phyloP scores from a whole-genome alignment of 306 rosid species.

The Phaseolus lunatus region DNA sequence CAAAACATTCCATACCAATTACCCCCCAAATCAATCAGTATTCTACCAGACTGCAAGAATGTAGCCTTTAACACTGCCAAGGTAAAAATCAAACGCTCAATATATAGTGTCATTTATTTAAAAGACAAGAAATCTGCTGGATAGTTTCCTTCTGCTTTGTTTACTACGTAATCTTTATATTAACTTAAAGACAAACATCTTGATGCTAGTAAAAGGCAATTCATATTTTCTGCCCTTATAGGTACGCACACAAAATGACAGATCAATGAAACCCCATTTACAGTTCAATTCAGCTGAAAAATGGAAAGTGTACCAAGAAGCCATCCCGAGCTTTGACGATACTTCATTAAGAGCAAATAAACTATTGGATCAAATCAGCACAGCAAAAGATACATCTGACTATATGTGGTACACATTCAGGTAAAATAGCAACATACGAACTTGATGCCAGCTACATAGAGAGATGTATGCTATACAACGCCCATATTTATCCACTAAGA shows the following conservation, averaged over 20 bases:
- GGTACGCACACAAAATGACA: conserved; percentile 43
- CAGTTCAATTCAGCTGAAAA: conserved; percentile 43
- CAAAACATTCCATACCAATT: conserved; percentile 40
- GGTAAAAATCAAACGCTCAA: conserved; percentile 48
- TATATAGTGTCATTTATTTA: neutral
- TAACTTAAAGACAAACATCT: conserved; percentile 2
- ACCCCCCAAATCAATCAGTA: conserved; percentile 55
- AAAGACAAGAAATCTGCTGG: neutral
- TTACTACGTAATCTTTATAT: neutral
- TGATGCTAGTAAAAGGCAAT: neutral
- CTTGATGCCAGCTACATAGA: neutral
- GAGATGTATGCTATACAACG: conserved; percentile 1
- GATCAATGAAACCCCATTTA: conserved; percentile 45
- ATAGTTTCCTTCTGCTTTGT: too few species aligned
- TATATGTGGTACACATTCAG: conserved; percentile 61
- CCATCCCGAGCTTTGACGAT: conserved; percentile 48
- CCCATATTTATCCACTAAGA: conserved; percentile 23
- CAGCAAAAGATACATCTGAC: conserved; percentile 53
- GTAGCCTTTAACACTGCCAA: conserved; percentile 57
- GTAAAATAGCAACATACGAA: conserved; percentile 43
- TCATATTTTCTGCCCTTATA: conserved; percentile 40
- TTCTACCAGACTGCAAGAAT: conserved; percentile 60
- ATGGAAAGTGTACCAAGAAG: conserved; percentile 57
- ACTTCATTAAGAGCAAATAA: conserved; percentile 47
- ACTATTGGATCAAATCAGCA: conserved; percentile 58